These are phyloP conservation scores for Phalaenopsis aphrodite DNA, from an alignment of 106 monocot genomes.

Conservation along the genomic window DNA sequence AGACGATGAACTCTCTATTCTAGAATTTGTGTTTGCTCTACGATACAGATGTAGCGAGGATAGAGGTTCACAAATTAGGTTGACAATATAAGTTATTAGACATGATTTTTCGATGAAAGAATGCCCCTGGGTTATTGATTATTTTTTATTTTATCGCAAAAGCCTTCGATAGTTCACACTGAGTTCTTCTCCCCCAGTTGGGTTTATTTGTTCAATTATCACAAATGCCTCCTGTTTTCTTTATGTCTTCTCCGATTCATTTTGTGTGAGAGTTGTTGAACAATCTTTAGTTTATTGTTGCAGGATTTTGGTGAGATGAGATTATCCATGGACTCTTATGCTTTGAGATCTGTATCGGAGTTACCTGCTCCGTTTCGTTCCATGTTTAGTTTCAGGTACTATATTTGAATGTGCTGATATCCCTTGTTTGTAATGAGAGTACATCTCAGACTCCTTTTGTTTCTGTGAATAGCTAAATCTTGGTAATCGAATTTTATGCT, in stretches of 20 bases:
- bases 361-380: constrained; percentile 48
- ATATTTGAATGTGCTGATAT: neutral
- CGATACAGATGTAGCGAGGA: neutral
- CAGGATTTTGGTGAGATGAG: constrained; percentile 15
- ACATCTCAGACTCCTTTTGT: neutral
- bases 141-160: neutral
- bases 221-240: neutral
- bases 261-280: neutral
- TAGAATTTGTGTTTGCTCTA: neutral
- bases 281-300: neutral
- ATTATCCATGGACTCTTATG: constrained; percentile 32
- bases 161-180: neutral
- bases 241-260: neutral
- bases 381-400: constrained; percentile 55
- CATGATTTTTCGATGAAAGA: neutral
- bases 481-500: neutral
- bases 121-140: neutral
- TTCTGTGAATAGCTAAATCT: neutral
- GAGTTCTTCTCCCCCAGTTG: neutral
- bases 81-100: neutral
- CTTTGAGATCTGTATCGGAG: constrained; percentile 45
- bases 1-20: neutral
- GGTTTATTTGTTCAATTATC: neutral
- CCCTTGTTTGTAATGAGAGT: neutral
- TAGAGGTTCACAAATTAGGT: neutral